Evolutionary conservation across 2,329 filamentous ascomycete genomes (phyloP).

Genomic region (Fusarium udum): DNA sequence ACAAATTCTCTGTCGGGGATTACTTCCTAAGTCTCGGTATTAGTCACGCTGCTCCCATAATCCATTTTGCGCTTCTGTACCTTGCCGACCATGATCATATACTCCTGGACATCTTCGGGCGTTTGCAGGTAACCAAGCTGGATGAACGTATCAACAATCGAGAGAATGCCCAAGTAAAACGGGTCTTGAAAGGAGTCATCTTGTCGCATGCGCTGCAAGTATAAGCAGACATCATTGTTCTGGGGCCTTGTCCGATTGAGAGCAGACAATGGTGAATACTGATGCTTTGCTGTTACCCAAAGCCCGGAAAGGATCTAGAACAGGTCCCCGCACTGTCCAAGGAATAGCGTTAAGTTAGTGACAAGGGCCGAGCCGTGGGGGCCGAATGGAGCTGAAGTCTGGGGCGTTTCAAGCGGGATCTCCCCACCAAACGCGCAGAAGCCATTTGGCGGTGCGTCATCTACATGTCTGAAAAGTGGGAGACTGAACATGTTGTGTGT

Average conservation of each 20-base stretch:
- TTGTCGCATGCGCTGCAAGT: not conserved
- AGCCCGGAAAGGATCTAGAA: not conserved
- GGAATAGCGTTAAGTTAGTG: not conserved
- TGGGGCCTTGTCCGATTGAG: not conserved
- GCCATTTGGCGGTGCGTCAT: no score
- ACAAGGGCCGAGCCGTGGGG: not conserved
- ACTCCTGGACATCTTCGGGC: not conserved
- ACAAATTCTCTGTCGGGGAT: not conserved
- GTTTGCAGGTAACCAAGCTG: not conserved
- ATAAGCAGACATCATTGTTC: rapidly evolving
- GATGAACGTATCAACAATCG: not conserved
- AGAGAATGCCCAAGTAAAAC: rapidly evolving
- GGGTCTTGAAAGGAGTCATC: not conserved
- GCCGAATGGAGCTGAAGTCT: rapidly evolving
- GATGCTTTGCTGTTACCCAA: not conserved
- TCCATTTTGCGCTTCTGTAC: not conserved
- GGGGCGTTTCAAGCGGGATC: no score
- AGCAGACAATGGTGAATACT: not conserved
- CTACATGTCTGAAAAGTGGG: no score
- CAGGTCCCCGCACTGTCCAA: not conserved
- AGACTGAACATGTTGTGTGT: no score
- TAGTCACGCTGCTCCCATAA: no score
- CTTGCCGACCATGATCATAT: not conserved
- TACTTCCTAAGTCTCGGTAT: not conserved
- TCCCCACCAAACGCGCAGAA: not conserved